phyloP scores from a whole-genome alignment of 768 basidiomycete species.

The Clitopilus passeckerianus region DNA sequence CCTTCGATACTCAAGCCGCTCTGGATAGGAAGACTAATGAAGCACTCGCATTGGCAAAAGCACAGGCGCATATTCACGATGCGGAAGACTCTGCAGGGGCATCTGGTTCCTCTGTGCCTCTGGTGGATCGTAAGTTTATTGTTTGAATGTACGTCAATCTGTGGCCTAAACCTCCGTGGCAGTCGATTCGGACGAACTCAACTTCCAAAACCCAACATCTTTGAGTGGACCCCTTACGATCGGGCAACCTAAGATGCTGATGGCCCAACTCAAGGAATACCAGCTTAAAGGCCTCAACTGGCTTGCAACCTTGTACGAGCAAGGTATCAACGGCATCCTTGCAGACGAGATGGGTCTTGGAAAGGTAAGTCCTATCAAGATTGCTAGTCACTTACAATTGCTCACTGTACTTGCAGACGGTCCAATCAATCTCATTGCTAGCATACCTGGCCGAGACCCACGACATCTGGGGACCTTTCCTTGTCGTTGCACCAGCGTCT shows the following conservation, averaged over 20 bases:
- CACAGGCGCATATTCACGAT: constrained; percentile 39
- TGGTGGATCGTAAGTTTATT: constrained; percentile 64
- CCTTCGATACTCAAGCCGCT: constrained; percentile 83
- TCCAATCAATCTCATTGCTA: constrained; percentile 95
- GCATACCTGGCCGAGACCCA: constrained; percentile 96
- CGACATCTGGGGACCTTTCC: constrained; percentile 98
- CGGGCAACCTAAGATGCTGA: constrained; percentile 91
- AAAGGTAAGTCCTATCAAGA: constrained; percentile 44
- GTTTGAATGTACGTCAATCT: not conserved
- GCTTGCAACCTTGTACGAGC: constrained; percentile 96
- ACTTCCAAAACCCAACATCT: constrained; percentile 98
- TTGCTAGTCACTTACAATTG: not conserved
- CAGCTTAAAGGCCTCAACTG: constrained; percentile 97
- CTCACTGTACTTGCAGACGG: constrained; percentile 52
- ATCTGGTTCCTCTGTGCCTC: constrained; percentile 29
- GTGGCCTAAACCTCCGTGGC: not conserved
- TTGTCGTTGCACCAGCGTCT: constrained; percentile 95
- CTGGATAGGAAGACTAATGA: constrained; percentile 79
- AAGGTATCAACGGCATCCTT: constrained; percentile 98
- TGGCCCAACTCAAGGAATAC: constrained; percentile 96
- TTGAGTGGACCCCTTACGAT: constrained; percentile 81
- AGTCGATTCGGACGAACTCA: constrained; percentile 97
- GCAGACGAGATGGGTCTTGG: constrained; percentile 99
- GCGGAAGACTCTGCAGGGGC: constrained; percentile 30
- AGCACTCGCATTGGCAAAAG: constrained; percentile 64